Conservation (phyloP, 345 rosid species). For the Salix brachista region DNA sequence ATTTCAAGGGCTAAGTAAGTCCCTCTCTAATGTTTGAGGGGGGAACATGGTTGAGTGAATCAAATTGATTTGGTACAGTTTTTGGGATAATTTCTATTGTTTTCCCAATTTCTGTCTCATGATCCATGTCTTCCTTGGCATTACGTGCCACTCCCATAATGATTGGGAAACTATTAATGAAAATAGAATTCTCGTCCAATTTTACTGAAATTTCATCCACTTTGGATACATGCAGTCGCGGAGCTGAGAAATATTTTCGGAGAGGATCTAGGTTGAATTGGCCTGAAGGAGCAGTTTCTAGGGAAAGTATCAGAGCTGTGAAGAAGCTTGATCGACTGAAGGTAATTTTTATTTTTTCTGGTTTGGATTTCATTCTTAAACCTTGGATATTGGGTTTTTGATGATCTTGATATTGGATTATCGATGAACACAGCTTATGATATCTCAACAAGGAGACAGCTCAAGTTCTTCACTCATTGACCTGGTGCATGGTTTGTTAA, state of each 20-base stretch:
- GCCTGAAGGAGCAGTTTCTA: slow-evolving; percentile 84
- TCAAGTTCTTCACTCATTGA: slow-evolving; percentile 44
- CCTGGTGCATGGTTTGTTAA: slow-evolving; percentile 56
- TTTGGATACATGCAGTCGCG: slow-evolving; percentile 40
- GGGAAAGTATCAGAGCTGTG: slow-evolving; percentile 82
- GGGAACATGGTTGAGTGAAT: not conserved
- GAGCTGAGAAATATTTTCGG: slow-evolving; percentile 68
- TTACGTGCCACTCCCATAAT: not conserved
- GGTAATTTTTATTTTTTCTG: slow-evolving; percentile 26
- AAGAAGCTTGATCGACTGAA: slow-evolving; percentile 58
- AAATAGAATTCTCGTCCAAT: not conserved
- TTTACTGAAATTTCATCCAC: not conserved
- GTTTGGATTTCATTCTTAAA: not conserved
- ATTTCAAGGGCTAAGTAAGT: slow-evolving; percentile 46
- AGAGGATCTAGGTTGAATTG: slow-evolving; percentile 63
- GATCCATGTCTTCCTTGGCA: not conserved
- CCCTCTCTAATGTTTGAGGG: not conserved
- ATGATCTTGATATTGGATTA: not conserved
- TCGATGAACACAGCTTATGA: slow-evolving; percentile 45
- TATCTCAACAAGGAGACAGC: slow-evolving; percentile 43
- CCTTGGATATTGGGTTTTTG: not conserved
- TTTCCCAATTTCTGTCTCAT: not conserved
- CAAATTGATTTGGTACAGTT: not conserved
- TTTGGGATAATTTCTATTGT: not conserved
- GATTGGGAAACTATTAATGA: not conserved